Evolutionary conservation across 2,329 filamentous ascomycete species (phyloP), one percentile per base, ranked within the genome.

Genomic region (Colletotrichum australisinense): DNA sequence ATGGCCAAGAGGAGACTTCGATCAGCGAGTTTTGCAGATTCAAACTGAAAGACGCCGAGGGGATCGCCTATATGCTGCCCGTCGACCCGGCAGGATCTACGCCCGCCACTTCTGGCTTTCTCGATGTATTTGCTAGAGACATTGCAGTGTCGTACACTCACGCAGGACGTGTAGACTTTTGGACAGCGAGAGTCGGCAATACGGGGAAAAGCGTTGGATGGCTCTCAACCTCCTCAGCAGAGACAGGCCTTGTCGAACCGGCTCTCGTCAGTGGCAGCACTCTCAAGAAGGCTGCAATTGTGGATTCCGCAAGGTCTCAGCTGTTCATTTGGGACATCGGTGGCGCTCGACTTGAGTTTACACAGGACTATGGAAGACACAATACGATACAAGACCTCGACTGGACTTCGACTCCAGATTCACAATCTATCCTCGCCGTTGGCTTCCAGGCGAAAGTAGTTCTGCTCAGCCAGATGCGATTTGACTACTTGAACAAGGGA

Each of bases 311-410:
- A 16, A 91, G 92, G 75, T 95, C 93, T 0, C 90, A 92, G 53
- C 84, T 98, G 63, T 97, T 94, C 0, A 97, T 98, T 63, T 98
- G 95, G 96, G 95, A 98, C 79, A 93, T 94, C 12, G 91, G 93
- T 75, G 94, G 93, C 68, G 92, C 92, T 2, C 92, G 95, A 75
- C 87, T 98, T 6, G 95, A 98, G 81, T 95, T 94, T 78, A 89
- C 94, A 74, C 90, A 96, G 77, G 88, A 91, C 35, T 97, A 95
- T 75, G 89, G 93, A 75, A 87, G 88, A 14, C 89, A 93, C 73
- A 93, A 97, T 77, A 89, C 88, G 6, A 95, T 98, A 53, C 91
- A 93, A 75, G 95, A 98, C 81, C 89, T 98, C 14, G 95, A 98
- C 81, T 98, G 96, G 96, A 96, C 95, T 1, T 96, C 94, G 3